phyloP scores from a whole-genome alignment of 148 eudicot genomes.

The Vaccinium myrtillus region DNA sequence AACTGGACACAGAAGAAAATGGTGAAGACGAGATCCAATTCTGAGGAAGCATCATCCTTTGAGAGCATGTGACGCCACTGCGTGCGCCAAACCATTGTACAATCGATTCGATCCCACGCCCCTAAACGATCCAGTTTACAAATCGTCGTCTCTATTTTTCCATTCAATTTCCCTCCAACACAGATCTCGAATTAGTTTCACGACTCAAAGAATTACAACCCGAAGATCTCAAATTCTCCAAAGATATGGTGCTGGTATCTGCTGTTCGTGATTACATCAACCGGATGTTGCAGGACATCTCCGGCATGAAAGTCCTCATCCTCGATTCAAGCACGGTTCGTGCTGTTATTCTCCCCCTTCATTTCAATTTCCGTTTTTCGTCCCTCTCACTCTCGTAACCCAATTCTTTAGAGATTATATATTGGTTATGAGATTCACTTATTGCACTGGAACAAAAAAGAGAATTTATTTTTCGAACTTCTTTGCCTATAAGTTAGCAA shows the following conservation, averaged over 20 bases:
- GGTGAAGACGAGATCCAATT: too few relatives aligned
- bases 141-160: too few relatives aligned
- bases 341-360: background rate
- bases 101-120: too few relatives aligned
- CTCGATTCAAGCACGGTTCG: conserved; percentile 84
- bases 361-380: background rate
- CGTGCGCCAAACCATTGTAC: too few relatives aligned
- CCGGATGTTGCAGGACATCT: conserved; percentile 85
- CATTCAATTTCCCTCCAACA: background rate
- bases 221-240: background rate
- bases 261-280: conserved; percentile 85
- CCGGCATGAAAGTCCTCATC: conserved; percentile 96
- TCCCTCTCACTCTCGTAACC: background rate
- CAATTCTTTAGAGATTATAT: background rate
- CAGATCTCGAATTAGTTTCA: background rate
- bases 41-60: too few relatives aligned
- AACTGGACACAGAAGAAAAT: too few relatives aligned
- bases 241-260: conserved; percentile 65
- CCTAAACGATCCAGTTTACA: too few relatives aligned
- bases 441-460: too few relatives aligned
- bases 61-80: too few relatives aligned
- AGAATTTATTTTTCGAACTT: too few relatives aligned
- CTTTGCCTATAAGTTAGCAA: too few relatives aligned
- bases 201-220: background rate
- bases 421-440: background rate